These are phyloP conservation scores for Rhizophora mangle DNA, from an alignment of 345 rosid genomes.

Conservation along the genomic window DNA sequence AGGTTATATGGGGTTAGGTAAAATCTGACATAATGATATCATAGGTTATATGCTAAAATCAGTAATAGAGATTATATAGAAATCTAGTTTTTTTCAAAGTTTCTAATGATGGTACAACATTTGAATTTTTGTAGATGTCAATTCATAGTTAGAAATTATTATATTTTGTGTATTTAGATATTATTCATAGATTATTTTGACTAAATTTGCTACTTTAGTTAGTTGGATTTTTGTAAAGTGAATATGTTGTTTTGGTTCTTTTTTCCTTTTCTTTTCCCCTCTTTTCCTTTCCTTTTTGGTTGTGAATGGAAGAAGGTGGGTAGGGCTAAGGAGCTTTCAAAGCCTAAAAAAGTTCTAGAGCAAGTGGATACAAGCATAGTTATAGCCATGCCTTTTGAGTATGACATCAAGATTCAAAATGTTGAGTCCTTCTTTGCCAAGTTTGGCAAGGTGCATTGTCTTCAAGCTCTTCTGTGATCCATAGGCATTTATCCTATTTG, in stretches of 20 bases:
- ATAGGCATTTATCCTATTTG: too few species aligned
- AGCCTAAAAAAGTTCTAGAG: slow-evolving; percentile 12
- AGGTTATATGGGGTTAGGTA: slow-evolving; percentile 33
- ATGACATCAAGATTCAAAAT: slow-evolving; percentile 13
- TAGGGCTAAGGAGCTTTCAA: slow-evolving; percentile 7
- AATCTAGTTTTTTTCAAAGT: slow-evolving; percentile 33
- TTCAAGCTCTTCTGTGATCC: too few species aligned
- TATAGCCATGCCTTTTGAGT: slow-evolving; percentile 12
- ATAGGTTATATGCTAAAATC: slow-evolving; percentile 14
- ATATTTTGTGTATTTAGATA: too few species aligned
- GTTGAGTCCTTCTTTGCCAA: slow-evolving; percentile 11
- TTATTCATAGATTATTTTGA: too few species aligned
- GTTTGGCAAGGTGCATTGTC: slow-evolving; percentile 7
- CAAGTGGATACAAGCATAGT: slow-evolving; percentile 14
- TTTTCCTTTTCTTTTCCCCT: too few species aligned
- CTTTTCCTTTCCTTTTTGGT: neutral
- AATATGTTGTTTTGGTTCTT: neutral
- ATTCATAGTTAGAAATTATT: too few species aligned
- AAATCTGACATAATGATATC: slow-evolving; percentile 25
- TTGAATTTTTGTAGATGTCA: neutral
- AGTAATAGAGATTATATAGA: slow-evolving; percentile 28
- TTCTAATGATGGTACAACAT: slow-evolving; percentile 33
- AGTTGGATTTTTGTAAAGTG: neutral
- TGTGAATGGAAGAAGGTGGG: slow-evolving; percentile 14
- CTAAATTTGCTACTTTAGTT: too few species aligned